Base-by-base conservation (phyloP, 1,284 basidiomycete genomes). In the Ceratobasidium papillatum region DNA sequence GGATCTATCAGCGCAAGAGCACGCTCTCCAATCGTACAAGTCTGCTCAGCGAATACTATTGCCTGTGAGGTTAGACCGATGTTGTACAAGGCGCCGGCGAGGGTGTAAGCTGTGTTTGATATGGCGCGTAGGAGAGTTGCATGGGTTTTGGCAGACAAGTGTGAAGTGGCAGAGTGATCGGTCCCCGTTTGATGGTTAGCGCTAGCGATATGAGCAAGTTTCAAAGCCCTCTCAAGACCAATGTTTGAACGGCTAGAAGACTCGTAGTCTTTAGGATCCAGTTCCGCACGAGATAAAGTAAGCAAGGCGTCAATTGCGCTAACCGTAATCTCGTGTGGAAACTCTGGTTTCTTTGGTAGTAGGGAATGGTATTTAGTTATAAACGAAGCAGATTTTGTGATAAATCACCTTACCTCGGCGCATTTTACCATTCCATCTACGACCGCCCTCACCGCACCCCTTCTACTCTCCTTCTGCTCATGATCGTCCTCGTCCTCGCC, bases 351-450 rank as follows among this genome's bases (percentile, higher is more conserved):
- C 68, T 71, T 58, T 25, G 52, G n/a, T n/a, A n/a, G n/a, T n/a
- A 51, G 25, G 25, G 38, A 17, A 9, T 7, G 32, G 32, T 56
- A 56, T 11, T 32, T 30, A 14, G 27, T 9, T 12, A 30, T 56
- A 56, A 32, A 9, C 4, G 17, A 32, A 30, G 25, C 54, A 9
- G 32, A 32, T 8, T 9, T 25, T 36, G 11, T 38, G 14, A 25
- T 14, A 34, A 36, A 25, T 25, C 25, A 25, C 78, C 82, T 79
- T 64, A 83, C 82, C 75, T 82, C 69, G 17, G 82, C 82, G 78
- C 83, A 83, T 74, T 82, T 82, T 36, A 79, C 79, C 38, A 81
- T 82, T 0, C 81, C 81, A 9, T 80, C 81, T 0, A 82, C 81
- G 32, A 81, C 80, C 56, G 78, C 76, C 49, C 79, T 77, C 25